Base-by-base conservation (phyloP, 2,329 filamentous ascomycete genomes). In the Colletotrichum navitas region DNA sequence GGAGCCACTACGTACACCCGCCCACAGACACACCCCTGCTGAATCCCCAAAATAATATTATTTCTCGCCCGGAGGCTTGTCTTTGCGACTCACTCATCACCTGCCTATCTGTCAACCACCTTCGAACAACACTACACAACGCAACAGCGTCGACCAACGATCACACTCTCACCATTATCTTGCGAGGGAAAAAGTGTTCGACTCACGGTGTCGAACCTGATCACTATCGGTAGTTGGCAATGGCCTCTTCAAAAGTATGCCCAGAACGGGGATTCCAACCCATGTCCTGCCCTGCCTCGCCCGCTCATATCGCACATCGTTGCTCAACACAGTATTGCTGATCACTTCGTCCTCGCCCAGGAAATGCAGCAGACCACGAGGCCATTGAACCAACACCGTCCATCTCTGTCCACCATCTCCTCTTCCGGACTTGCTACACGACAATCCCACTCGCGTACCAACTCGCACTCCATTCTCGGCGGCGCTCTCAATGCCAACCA, bases 391-490 rank as follows among this genome's bases (percentile, higher is more conserved):
- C 89, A 89, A 78, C 85, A 89, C 79, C 88, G 89, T 75, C 86
- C 87, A 68, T 88, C 89, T 62, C 84, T 90, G 77, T 86, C 90
- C 78, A 86, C 86, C 78, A 85, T 86, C 77, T 85, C 86, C 54
- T 78, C 88, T 75, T 90, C 91, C 74, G 88, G 85, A 77, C 86
- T 92, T 62, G 85, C 83, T 63, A 81, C 80, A 75, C 91, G 91
- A 76, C 87, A 90, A 79, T 84, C 88, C 75, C 90, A 93, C 83
- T 89, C 90, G 74, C 92, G 94, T 79, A 91, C 90, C 76, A 93
- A 94, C 84, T 93, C 93, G 61, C 92, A 96, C 82, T 95, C 94
- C 70, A 86, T 94, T 76, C 92, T 95, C 67, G 88, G 92, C 71
- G 90, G 90, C 76, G 90, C 92, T 70, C 89, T 95, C 79, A 95